Percentiles rank a stretch among this genome's conserved stretches.
These are phyloP conservation scores for Termitomyces sp. DNA, from an alignment of 768 basidiomycete species.

Conservation along the genomic window DNA sequence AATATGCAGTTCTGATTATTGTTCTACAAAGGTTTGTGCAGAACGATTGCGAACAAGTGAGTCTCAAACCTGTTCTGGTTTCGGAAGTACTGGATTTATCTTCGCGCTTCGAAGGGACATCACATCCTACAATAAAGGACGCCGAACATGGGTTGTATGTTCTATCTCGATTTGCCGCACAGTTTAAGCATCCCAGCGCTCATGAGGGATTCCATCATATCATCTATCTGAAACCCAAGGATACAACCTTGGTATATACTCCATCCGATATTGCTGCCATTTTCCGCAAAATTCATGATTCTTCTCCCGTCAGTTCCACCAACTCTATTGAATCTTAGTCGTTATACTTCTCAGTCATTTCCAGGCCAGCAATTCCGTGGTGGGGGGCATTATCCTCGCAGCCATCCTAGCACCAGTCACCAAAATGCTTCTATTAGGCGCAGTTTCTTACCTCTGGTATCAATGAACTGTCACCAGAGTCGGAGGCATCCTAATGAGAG, in stretches of 20 bases:
- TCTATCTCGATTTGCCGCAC: constrained; percentile 59
- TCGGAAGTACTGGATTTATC: constrained; percentile 7
- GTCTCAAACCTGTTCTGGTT: constrained; percentile 18
- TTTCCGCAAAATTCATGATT: constrained; percentile 43
- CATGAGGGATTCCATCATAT: constrained; percentile 67
- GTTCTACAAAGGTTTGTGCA: constrained; percentile 46
- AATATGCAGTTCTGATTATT: constrained; percentile 1
- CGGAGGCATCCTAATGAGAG: constrained; percentile 4
- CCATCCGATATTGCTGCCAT: constrained; percentile 45
- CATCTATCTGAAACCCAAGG: constrained; percentile 35
- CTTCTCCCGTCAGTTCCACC: constrained; percentile 25
- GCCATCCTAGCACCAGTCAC: constrained; percentile 15
- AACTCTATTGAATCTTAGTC: constrained; percentile 3
- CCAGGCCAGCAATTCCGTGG: constrained; percentile 15
- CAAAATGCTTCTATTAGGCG: constrained; percentile 10
- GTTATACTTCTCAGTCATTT: constrained; percentile 11
- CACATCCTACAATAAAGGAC: constrained; percentile 71
- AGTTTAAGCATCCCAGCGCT: constrained; percentile 48
- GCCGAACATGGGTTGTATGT: constrained; percentile 52
- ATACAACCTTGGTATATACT: constrained; percentile 40
- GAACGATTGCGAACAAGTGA: constrained; percentile 53
- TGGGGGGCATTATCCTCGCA: constrained; percentile 18
- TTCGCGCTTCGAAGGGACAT: constrained; percentile 39
- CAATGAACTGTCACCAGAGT: constrained; percentile 1
- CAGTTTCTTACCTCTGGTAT: constrained; percentile 3